phyloP scores from a whole-genome alignment of 23 red algal species.

The Gracilaria domingensis region DNA sequence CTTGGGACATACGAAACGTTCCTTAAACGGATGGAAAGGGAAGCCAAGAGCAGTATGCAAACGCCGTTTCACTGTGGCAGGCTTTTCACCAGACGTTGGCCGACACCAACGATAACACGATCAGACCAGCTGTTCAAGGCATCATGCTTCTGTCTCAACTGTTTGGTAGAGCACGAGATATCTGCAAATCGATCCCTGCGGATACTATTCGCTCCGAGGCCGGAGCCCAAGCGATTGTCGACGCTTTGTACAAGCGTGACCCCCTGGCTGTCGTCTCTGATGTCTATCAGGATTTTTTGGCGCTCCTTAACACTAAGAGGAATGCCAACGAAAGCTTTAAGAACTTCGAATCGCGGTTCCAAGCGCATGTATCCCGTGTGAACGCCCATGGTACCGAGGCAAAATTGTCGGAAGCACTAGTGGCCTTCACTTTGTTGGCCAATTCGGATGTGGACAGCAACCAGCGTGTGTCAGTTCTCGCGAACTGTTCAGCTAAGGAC shows the following conservation, averaged over 20 bases:
- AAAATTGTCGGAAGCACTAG: not conserved
- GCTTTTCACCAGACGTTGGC: not conserved
- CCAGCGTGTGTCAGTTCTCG: not conserved
- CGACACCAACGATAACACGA: slow-evolving; percentile 40
- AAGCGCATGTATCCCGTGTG: not conserved
- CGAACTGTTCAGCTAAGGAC: not conserved
- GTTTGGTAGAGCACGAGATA: not conserved
- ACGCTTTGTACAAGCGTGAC: slow-evolving; percentile 37
- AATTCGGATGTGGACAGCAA: not conserved
- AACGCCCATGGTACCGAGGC: not conserved
- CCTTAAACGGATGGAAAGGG: not conserved
- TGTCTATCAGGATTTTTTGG: not conserved
- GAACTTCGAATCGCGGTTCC: not conserved
- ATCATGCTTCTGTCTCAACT: slow-evolving; percentile 24
- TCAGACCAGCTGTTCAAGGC: not conserved
- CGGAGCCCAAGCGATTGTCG: slow-evolving; percentile 23
- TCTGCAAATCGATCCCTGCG: slow-evolving; percentile 8
- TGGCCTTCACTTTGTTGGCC: not conserved
- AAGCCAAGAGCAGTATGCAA: slow-evolving; percentile 9
- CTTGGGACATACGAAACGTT: slow-evolving; percentile 12
- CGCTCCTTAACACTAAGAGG: not conserved
- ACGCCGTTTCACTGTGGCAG: slow-evolving; percentile 37
- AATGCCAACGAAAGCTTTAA: not conserved
- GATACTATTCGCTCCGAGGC: not conserved
- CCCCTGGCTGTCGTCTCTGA: slow-evolving; percentile 34